Base-by-base conservation (phyloP, 2,329 filamentous ascomycete species). In the Stemphylium lycopersici region DNA sequence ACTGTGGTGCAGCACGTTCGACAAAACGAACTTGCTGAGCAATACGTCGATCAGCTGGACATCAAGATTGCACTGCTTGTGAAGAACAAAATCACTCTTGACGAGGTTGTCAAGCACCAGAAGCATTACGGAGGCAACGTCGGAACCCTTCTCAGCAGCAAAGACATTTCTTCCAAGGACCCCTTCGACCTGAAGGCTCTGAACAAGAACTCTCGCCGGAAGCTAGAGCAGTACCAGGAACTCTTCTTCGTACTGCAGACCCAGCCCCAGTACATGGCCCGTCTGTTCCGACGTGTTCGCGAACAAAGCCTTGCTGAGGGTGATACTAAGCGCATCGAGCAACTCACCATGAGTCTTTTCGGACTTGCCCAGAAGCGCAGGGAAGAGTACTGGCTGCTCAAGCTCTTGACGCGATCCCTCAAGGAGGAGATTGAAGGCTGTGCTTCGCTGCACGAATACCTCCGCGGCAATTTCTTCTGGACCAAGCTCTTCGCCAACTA, bases 71-170 rank as follows among this genome's bases (percentile, higher is more conserved):
- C 95, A 1, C 84, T 99, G 3, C 83, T 99, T 15, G 95, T 99
- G 68, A 98, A 98, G 83, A 99, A 99, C 84, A 99, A 99, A 77
- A 99, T 99, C 69, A 98, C 95, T 0, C 83, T 99, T 3, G 95
- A 99, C 70, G 96, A 99, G 77, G 95, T 99, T 24, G 90, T 99
- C 50, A 91, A 92, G 67, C 95, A 98, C 72, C 95, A 99, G 71
- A 93, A 90, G 79, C 96, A 96, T 74, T 97, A 95, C 68, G 95
- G 95, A 51, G 93, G 93, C 2, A 90, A 95, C 68, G 88, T 93
- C 18, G 89, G 92, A 59, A 90, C 86, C 55, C 83, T 98, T 26
- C 81, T 99, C 43, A 90, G 90, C 53, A 97, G 95, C 77, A 89
- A 87, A n/a, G 87, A 93, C 45, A 93, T 96, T 58, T 86, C 89